Conservation (phyloP, 768 basidiomycete species). For the Suillus decipiens region DNA sequence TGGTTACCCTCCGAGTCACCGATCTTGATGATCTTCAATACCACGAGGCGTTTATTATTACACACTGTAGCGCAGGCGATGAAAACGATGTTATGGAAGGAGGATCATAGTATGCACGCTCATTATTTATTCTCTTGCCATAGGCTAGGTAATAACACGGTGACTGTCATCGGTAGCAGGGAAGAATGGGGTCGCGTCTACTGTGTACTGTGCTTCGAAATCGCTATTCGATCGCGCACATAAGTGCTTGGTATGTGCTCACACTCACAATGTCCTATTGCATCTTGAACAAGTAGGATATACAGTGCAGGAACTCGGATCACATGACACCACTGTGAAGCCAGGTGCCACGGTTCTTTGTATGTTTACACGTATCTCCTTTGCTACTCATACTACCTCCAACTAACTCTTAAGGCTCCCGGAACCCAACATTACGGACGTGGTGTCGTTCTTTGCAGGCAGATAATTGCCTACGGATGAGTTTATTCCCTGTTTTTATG, state of each 20-base stretch:
- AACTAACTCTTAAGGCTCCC: no score
- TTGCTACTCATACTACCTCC: not conserved
- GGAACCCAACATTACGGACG: slow-evolving; percentile 5
- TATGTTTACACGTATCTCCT: slow-evolving; percentile 7
- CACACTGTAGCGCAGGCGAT: slow-evolving; percentile 42
- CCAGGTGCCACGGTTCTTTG: slow-evolving; percentile 18
- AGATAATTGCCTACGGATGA: slow-evolving; percentile 9
- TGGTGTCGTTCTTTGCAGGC: slow-evolving; percentile 35
- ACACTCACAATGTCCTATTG: not conserved
- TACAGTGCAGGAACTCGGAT: slow-evolving; percentile 24
- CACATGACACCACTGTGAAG: slow-evolving; percentile 21
- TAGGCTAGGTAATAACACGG: not conserved
- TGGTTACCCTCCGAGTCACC: slow-evolving; percentile 16
- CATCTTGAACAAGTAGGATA: not conserved
- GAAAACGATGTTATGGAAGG: slow-evolving; percentile 43
- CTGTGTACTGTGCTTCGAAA: slow-evolving; percentile 2
- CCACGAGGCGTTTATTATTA: slow-evolving; percentile 41
- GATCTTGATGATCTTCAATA: slow-evolving; percentile 34
- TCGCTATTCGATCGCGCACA: not conserved
- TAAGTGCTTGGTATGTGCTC: not conserved
- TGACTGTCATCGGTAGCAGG: slow-evolving; percentile 32
- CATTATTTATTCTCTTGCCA: not conserved
- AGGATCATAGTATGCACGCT: slow-evolving; percentile 36
- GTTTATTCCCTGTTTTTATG: not conserved
- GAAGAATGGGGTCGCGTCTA: slow-evolving; percentile 30